Percentiles rank a stretch among this genome's conserved stretches.
Evolutionary conservation across 495 filamentous ascomycete species (phyloP).

Genomic region (Trichoderma orchidacearum): DNA sequence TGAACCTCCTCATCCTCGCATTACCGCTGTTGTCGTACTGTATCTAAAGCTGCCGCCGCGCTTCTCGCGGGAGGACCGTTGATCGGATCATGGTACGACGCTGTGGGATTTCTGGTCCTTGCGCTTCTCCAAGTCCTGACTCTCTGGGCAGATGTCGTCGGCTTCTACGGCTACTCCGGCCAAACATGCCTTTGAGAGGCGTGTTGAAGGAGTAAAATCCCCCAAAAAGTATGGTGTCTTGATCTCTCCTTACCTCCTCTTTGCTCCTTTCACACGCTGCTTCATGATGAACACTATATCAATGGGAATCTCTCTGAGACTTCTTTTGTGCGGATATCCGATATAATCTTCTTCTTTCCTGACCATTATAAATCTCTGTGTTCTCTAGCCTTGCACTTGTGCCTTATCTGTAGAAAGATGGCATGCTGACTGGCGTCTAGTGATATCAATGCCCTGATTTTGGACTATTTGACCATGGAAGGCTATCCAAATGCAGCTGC

Average conservation of each 20-base stretch:
- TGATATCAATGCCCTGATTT: conserved; percentile 88
- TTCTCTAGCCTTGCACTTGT: conserved; percentile 2
- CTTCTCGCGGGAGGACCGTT: neutral
- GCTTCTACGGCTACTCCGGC: conserved; percentile 52
- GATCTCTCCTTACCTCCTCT: conserved; percentile 8
- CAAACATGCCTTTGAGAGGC: conserved; percentile 62
- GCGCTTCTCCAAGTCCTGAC: conserved; percentile 5
- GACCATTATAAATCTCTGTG: conserved; percentile 16
- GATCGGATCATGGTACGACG: neutral
- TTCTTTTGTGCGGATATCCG: conserved; percentile 73
- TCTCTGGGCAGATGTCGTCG: conserved; percentile 41
- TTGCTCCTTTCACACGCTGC: neutral
- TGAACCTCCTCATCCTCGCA: neutral
- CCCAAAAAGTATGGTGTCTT: conserved; percentile 63
- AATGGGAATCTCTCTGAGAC: conserved; percentile 99
- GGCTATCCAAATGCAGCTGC: conserved; percentile 87
- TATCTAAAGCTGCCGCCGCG: neutral
- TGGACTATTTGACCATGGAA: conserved; percentile 95
- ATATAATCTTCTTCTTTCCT: conserved; percentile 48
- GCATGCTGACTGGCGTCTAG: conserved; percentile 31
- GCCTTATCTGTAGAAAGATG: conserved; percentile 16
- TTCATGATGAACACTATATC: conserved; percentile 79
- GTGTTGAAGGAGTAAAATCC: conserved; percentile 72
- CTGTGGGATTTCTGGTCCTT: neutral
- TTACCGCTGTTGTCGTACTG: neutral